A percentile compares a stretch with the other conserved stretches of the same genome.
These are phyloP conservation scores for Fusarium oxysporum DNA, from an alignment of 2,329 filamentous ascomycete species.

Conservation along the genomic window DNA sequence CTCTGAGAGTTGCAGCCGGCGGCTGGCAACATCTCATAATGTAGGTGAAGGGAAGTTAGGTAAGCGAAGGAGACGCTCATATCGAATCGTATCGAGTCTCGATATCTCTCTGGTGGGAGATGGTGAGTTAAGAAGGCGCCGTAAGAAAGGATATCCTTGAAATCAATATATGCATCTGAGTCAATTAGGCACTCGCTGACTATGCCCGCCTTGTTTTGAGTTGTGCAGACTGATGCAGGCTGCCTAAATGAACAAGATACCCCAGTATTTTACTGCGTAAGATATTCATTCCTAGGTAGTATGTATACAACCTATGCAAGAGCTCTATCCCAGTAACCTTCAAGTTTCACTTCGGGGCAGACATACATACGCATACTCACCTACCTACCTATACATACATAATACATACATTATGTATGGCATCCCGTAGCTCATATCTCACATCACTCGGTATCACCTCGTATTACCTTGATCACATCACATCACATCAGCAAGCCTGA, in stretches of 20 bases:
- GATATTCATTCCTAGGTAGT: background rate
- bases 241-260: constrained; percentile 28
- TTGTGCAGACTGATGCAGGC: constrained; percentile 25
- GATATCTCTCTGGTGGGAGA: constrained; percentile 29
- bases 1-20: constrained; percentile 15
- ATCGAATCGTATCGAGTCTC: constrained; percentile 22
- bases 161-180: constrained; percentile 29
- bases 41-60: constrained; percentile 13
- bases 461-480: constrained; percentile 23
- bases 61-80: constrained; percentile 15
- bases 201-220: constrained; percentile 14
- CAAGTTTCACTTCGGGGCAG: constrained; percentile 11
- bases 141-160: constrained; percentile 27
- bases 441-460: constrained; percentile 18
- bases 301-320: background rate
- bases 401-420: constrained; percentile 11
- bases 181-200: constrained; percentile 22
- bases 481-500: constrained; percentile 22
- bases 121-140: constrained; percentile 41
- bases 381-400: background rate
- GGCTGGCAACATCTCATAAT: constrained; percentile 27
- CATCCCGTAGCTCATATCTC: constrained; percentile 19
- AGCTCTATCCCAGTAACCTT: background rate
- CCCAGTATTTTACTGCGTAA: background rate
- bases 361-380: background rate